Base-by-base conservation (phyloP, 768 basidiomycete species). In the Pulveroboletus frians region DNA sequence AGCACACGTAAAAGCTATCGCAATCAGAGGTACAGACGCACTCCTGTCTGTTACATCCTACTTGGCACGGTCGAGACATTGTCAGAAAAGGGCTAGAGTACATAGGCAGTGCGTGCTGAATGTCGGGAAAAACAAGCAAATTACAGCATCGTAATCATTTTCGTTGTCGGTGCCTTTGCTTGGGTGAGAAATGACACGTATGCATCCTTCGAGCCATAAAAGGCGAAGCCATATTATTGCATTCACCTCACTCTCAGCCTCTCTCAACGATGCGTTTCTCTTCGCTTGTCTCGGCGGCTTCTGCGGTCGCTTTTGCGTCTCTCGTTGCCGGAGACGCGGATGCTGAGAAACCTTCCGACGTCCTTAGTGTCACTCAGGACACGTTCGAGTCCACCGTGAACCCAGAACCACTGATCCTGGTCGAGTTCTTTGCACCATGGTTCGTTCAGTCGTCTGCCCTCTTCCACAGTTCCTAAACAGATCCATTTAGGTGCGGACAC, bases 341-440 rank as follows among this genome's bases (percentile, higher is more conserved):
- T 15, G 27, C 63, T 11, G 73, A 80, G 34, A 60, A 56, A 14
- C 30, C 36, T 23, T 88, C 88, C 3, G 95, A 98, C 68, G 94
- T 99, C 55, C 53, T 92, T 41, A 84, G 74, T 66, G 73, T 97
- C 52, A 89, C 81, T 26, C 69, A 81, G 37, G 68, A 74, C 54
- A 81, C 75, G 60, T 94, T 96, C 66, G 78, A 85, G 55, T 70
- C 76, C 27, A 66, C 76, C 49, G 81, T 94, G 50, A 71, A 75
- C 52, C 67, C 73, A 3, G 88, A 91, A 63, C 65, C 83, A 17
- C 71, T 95, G 55, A 81, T 92, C 53, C 78, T 98, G 27, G 88
- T 97, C 53, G 95, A 98, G 76, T 98, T 93, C 83, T 95, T 90
- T 65, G 89, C 90, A 23, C 89, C 88, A 54, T 92, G 88, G 88